Percentiles rank a stretch among this genome's conserved stretches.
Conservation (phyloP, 495 filamentous ascomycete genomes). For the Neurospora sp. region DNA sequence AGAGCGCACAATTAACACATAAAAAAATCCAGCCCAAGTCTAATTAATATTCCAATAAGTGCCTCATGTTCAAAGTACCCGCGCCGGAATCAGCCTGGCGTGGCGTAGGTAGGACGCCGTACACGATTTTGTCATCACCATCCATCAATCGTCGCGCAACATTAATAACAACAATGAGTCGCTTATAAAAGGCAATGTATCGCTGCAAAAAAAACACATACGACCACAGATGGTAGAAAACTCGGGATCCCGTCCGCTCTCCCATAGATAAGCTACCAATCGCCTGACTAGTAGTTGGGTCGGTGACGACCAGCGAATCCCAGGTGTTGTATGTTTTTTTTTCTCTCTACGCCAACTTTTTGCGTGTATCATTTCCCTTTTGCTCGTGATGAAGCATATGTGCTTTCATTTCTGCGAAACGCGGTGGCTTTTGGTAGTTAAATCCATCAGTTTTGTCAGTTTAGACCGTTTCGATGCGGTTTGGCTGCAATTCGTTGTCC, state of each 20-base stretch:
- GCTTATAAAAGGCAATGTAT: no score
- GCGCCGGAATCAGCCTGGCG: no score
- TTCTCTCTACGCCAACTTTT: not conserved
- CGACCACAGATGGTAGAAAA: not conserved
- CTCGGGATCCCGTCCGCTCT: not conserved
- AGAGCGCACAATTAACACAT: no score
- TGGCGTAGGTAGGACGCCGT: no score
- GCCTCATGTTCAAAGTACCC: no score
- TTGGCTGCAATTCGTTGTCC: not conserved
- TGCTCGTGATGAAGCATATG: not conserved
- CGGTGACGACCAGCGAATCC: constrained; percentile 31
- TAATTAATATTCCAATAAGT: no score
- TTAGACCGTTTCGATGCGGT: not conserved
- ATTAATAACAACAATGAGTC: no score
- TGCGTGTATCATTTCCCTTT: not conserved
- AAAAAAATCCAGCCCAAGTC: no score
- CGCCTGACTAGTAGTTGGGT: constrained; percentile 36
- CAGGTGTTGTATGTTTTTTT: constrained; percentile 35
- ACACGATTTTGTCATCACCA: no score
- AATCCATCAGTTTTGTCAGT: not conserved
- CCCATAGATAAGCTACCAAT: not conserved
- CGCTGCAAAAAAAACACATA: constrained; percentile 16
- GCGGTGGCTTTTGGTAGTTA: not conserved
- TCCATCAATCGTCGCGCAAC: no score
- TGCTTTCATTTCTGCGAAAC: not conserved